Percentiles rank a stretch among this genome's conserved stretches.
phyloP scores from a whole-genome alignment of 2,329 filamentous ascomycete genomes.

The Beauveria pseudobassiana region DNA sequence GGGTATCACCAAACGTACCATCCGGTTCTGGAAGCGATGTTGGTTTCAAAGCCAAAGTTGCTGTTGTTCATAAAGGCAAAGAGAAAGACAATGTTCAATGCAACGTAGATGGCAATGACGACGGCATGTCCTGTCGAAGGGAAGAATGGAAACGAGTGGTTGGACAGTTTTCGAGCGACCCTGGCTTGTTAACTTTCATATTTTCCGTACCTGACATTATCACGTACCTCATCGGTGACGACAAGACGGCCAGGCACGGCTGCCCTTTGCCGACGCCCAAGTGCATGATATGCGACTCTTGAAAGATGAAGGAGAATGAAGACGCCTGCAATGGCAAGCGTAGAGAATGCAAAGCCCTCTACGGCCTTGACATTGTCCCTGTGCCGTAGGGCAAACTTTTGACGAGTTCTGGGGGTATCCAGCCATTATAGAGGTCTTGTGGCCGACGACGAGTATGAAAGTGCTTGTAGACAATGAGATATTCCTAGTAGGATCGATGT shows the following conservation, averaged over 20 bases:
- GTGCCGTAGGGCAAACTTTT: conserved; percentile 4
- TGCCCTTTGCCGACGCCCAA: background rate
- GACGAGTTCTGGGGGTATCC: background rate
- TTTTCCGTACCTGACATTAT: background rate
- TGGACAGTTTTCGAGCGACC: conserved; percentile 19
- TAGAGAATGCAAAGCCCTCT: conserved; percentile 5
- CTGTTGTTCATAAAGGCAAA: conserved; percentile 28
- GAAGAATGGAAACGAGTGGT: conserved; percentile 20
- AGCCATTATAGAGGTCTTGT: background rate
- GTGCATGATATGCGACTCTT: background rate
- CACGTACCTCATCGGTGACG: conserved; percentile 1
- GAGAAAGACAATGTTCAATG: conserved; percentile 26
- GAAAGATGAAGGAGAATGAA: conserved; percentile 4
- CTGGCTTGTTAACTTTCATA: conserved; percentile 15
- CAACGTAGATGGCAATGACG: conserved; percentile 23
- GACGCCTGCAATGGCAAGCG: background rate
- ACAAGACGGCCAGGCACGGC: background rate
- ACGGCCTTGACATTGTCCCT: background rate
- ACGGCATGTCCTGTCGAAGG: conserved; percentile 27
- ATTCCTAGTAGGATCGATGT: background rate
- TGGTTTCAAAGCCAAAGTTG: conserved; percentile 22
- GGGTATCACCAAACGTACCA: conserved; percentile 24
- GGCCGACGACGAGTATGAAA: background rate
- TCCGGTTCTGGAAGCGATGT: conserved; percentile 30
- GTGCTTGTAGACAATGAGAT: background rate